Percentiles rank a stretch among this genome's conserved stretches.
These are phyloP conservation scores for Graphiopsis chlorocephala DNA, from an alignment of 2,329 filamentous ascomycete species.

Conservation along the genomic window DNA sequence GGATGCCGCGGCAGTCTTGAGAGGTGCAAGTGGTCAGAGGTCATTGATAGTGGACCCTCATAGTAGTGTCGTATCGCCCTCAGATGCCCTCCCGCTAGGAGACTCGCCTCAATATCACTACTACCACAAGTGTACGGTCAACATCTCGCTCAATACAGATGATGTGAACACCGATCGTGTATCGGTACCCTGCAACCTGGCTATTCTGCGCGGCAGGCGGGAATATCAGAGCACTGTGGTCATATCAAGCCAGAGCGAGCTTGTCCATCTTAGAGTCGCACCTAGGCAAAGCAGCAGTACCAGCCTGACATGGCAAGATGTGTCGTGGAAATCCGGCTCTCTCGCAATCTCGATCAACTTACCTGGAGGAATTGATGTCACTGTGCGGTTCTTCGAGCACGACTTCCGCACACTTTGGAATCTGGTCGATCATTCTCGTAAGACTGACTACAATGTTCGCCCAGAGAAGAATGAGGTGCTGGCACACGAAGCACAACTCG, in stretches of 20 bases:
- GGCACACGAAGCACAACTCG: constrained; percentile 66
- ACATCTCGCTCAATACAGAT: constrained; percentile 70
- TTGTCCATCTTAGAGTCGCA: constrained; percentile 72
- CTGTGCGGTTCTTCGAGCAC: constrained; percentile 67
- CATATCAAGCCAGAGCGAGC: constrained; percentile 75
- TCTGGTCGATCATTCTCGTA: constrained; percentile 80
- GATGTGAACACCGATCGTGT: constrained; percentile 67
- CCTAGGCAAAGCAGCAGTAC: constrained; percentile 51
- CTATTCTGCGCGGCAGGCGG: constrained; percentile 67
- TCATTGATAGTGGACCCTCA: background rate
- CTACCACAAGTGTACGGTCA: constrained; percentile 74
- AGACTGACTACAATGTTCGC: constrained; percentile 69
- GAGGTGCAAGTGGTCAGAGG: constrained; percentile 49
- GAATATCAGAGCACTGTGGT: constrained; percentile 70
- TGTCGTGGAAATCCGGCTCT: constrained; percentile 71
- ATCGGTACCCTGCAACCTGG: constrained; percentile 70
- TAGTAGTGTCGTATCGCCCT: constrained; percentile 40
- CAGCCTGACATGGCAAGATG: constrained; percentile 71
- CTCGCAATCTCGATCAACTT: constrained; percentile 66
- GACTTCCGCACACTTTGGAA: constrained; percentile 78
- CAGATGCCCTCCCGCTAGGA: constrained; percentile 71
- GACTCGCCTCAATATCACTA: constrained; percentile 68
- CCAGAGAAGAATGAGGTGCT: constrained; percentile 67
- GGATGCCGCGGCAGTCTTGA: constrained; percentile 68
- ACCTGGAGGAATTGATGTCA: constrained; percentile 71